Conservation (phyloP, 495 filamentous ascomycete genomes). For the Bacidia rubella region DNA sequence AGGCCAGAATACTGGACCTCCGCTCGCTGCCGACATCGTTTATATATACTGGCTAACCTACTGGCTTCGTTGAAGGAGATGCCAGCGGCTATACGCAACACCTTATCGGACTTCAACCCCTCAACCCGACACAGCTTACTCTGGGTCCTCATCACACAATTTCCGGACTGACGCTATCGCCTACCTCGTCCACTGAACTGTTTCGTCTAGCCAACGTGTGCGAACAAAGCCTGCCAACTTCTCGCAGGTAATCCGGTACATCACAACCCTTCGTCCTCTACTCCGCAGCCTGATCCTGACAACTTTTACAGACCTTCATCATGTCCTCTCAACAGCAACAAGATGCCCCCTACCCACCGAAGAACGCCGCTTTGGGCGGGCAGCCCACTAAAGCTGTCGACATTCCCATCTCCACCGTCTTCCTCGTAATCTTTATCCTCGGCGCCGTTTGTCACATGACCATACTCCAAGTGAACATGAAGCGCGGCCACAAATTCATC, state of each 20-base stretch:
- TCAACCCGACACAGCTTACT: not conserved
- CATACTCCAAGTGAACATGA: constrained; percentile 46
- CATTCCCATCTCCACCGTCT: constrained; percentile 49
- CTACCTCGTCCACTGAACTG: not conserved
- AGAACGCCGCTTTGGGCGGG: constrained; percentile 43
- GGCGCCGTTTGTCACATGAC: constrained; percentile 50
- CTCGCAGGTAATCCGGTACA: no score
- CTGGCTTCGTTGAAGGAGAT: no score
- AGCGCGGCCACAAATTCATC: constrained; percentile 52
- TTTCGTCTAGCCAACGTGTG: not conserved
- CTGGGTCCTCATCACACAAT: not conserved
- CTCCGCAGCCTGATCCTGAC: not conserved
- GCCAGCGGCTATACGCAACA: no score
- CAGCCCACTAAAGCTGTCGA: constrained; percentile 42
- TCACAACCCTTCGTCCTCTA: not conserved
- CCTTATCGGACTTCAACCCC: not conserved
- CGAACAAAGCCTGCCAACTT: no score
- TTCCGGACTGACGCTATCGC: not conserved
- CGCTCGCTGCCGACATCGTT: no score
- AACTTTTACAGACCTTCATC: not conserved
- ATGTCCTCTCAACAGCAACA: not conserved
- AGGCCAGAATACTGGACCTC: no score
- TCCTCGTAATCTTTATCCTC: constrained; percentile 49
- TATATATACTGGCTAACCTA: no score
- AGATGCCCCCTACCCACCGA: constrained; percentile 28